Evolutionary conservation across 768 basidiomycete species (phyloP), one percentile per base, ranked within the genome.

Genomic region (Myochromella boudieri): DNA sequence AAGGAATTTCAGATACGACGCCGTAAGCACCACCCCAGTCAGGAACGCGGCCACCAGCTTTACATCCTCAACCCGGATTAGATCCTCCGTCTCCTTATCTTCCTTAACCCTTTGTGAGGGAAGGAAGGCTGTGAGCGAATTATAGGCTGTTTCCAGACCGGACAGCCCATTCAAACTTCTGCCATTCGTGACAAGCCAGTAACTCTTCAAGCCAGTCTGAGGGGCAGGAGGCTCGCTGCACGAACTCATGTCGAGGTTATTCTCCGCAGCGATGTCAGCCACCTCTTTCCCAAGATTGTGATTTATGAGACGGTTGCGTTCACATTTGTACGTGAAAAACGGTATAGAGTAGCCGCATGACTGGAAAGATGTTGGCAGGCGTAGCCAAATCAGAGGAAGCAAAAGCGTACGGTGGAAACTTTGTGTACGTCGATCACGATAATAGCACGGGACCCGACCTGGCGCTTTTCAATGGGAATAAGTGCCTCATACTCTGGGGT

Each of bases 291-390:
- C 64, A 7, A 63, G 66, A 24, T 70, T 71, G 61, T 62, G 77
- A 22, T 75, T 68, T 32, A 76, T 66, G 12, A 82, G 76, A 7
- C 70, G 70, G 1, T 70, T 74, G 20, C 85, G 81, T 45, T 84
- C 78, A 3, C 69, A 65, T 31, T 76, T 62, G 64, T 78, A 87
- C 33, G 71, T 67, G 59, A 78, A 85, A 54, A 74, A 74, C 2
- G 86, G 85, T 20, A 85, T 75, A 0, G 75, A 75, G 53, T 74
- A 86, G 17, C 85, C 84, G 53, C 84, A 87, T 1, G 84, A 84
- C 85, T 86, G 42, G 14, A 17, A 15, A n/a, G n/a, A n/a, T n/a
- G n/a, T n/a, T n/a, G n/a, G n/a, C n/a, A n/a, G n/a, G n/a, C n/a
- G n/a, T 1, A 21, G 17, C 39, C 45, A 11, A 46, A 33, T 18